These are phyloP conservation scores for Orychophragmus violaceus DNA, from an alignment of 345 rosid genomes.

Conservation along the genomic window DNA sequence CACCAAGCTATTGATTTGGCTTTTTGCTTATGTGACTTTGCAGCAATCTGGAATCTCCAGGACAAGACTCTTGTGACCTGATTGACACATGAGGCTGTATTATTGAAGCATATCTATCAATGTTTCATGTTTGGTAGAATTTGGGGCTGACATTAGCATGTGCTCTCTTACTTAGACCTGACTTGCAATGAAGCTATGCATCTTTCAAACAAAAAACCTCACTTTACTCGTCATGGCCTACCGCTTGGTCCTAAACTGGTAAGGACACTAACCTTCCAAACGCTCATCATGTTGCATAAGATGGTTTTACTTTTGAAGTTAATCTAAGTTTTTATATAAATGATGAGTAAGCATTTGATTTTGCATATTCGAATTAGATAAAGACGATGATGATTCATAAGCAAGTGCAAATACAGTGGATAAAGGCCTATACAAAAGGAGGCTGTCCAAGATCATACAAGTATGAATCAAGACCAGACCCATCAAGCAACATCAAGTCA, in stretches of 20 bases:
- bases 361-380: constrained; percentile 7
- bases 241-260: constrained; percentile 25
- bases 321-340: background rate
- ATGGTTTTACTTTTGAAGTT: background rate
- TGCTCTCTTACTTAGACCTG: constrained; percentile 24
- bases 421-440: constrained; percentile 29
- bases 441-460: constrained; percentile 32
- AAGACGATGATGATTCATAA: background rate
- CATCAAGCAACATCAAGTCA: constrained; percentile 40
- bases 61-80: constrained; percentile 27
- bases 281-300: constrained; percentile 20
- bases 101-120: constrained; percentile 23
- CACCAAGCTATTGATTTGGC: constrained; percentile 26
- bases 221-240: constrained; percentile 26
- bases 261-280: constrained; percentile 18
- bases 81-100: constrained; percentile 27
- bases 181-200: constrained; percentile 12
- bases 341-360: constrained; percentile 7
- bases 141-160: constrained; percentile 32
- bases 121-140: constrained; percentile 30
- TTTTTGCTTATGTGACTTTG: constrained; percentile 34
- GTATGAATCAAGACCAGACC: constrained; percentile 35
- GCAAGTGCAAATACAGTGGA: constrained; percentile 8
- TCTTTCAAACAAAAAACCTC: background rate
- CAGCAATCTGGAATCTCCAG: constrained; percentile 26